Conservation (phyloP, 805 yeast species). For the Deakozyma indianensis region DNA sequence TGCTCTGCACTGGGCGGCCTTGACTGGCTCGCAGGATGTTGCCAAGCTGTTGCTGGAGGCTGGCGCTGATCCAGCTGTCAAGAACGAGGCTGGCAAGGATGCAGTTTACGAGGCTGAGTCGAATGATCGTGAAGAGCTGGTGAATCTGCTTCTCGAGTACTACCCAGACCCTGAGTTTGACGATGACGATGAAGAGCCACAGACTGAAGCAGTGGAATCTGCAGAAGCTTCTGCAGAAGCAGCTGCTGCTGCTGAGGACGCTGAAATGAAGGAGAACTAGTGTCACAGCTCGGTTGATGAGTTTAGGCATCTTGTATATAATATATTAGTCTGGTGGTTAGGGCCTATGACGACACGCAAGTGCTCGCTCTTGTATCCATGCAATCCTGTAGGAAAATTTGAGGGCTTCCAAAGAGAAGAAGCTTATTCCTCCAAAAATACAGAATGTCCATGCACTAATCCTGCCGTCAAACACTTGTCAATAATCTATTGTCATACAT, state of each 20-base stretch:
- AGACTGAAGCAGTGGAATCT: slow-evolving; percentile 1
- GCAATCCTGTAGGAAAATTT: too few species aligned
- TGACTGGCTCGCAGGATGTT: slow-evolving; percentile 66
- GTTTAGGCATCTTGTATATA: too few species aligned
- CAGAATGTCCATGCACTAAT: too few species aligned
- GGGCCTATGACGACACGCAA: too few species aligned
- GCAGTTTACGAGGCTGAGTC: slow-evolving; percentile 80
- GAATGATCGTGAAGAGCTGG: slow-evolving; percentile 60
- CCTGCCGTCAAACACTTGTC: too few species aligned
- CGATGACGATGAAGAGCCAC: slow-evolving; percentile 31
- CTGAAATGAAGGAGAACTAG: slow-evolving; percentile 1
- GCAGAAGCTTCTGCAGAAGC: neutral
- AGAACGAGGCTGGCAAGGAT: slow-evolving; percentile 68
- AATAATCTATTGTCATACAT: too few species aligned
- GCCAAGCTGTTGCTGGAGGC: slow-evolving; percentile 60
- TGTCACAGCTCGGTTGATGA: too few species aligned
- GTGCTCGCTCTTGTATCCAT: too few species aligned
- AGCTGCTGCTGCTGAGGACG: neutral
- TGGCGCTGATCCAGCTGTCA: slow-evolving; percentile 70
- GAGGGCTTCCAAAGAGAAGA: too few species aligned
- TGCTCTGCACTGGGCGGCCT: slow-evolving; percentile 91
- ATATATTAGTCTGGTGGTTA: too few species aligned
- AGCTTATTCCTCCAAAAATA: too few species aligned
- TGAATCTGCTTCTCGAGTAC: slow-evolving; percentile 58
- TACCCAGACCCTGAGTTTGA: slow-evolving; percentile 51